Percentiles rank a stretch among this genome's conserved stretches.
These are phyloP conservation scores for Malus hybrid DNA, from an alignment of 331 rosid species.

Conservation along the genomic window DNA sequence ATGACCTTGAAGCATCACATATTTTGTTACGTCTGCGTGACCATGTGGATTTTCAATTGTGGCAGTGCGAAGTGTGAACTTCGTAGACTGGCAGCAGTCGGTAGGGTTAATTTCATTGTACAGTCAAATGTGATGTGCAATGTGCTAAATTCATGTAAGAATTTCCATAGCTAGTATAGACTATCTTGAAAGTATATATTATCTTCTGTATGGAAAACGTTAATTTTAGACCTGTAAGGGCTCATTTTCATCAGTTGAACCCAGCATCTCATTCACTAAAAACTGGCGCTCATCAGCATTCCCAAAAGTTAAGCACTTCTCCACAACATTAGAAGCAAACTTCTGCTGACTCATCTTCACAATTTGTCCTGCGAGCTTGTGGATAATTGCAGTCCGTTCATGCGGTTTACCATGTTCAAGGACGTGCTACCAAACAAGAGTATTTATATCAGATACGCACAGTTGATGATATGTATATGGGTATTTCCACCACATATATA, in stretches of 20 bases:
- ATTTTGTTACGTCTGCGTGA: background rate
- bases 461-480: background rate
- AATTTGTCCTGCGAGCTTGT: constrained; percentile 92
- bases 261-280: constrained; percentile 87
- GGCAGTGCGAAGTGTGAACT: too few species aligned
- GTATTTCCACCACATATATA: background rate
- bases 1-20: background rate
- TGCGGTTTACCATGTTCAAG: constrained; percentile 72
- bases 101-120: too few species aligned
- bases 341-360: constrained; percentile 97
- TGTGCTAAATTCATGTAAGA: background rate
- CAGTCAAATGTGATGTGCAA: too few species aligned
- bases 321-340: constrained; percentile 97
- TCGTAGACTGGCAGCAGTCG: too few species aligned
- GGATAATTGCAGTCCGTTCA: constrained; percentile 69
- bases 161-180: background rate
- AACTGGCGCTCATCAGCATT: constrained; percentile 75
- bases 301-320: constrained; percentile 85
- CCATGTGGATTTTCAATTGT: too few species aligned
- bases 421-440: constrained; percentile 59
- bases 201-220: background rate
- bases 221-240: constrained; percentile 68
- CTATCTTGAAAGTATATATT: background rate
- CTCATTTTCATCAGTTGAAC: constrained; percentile 89
- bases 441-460: background rate